Percentiles rank a stretch among this genome's conserved stretches.
phyloP scores from a whole-genome alignment of 768 basidiomycete genomes.

The Filobasidium wieringae region DNA sequence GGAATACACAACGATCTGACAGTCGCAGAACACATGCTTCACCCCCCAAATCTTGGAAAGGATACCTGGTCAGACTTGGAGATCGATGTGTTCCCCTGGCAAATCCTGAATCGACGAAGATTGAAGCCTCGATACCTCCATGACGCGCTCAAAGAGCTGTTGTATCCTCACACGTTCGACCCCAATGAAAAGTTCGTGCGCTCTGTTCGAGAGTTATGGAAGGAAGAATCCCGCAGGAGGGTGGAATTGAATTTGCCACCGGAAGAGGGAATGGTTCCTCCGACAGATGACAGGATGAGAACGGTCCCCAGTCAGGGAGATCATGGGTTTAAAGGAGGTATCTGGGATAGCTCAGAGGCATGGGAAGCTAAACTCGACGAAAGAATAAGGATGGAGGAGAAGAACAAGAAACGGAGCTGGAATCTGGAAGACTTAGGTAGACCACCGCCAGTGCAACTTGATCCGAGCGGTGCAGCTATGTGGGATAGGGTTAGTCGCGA shows the following conservation, averaged over 20 bases:
- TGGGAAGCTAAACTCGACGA: conserved; percentile 63
- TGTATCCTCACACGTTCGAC: conserved; percentile 43
- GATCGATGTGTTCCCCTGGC: conserved; percentile 65
- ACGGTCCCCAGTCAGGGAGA: conserved; percentile 43
- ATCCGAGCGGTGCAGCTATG: not conserved
- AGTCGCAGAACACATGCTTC: conserved; percentile 26
- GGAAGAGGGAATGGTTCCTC: conserved; percentile 59
- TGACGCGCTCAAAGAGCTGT: conserved; percentile 54
- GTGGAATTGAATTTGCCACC: conserved; percentile 55
- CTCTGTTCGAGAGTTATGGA: conserved; percentile 89
- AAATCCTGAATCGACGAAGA: conserved; percentile 70
- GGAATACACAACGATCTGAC: conserved; percentile 30
- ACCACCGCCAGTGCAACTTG: not conserved
- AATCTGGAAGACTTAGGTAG: conserved; percentile 24
- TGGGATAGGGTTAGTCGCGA: conserved; percentile 27
- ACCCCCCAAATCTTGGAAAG: conserved; percentile 29
- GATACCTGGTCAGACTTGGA: conserved; percentile 49
- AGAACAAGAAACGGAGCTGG: conserved; percentile 13
- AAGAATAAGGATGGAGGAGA: conserved; percentile 45
- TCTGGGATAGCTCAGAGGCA: conserved; percentile 46
- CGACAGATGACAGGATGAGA: conserved; percentile 43
- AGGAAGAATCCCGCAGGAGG: conserved; percentile 77
- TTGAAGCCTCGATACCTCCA: conserved; percentile 57
- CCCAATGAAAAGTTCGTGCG: conserved; percentile 60
- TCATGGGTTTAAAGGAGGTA: conserved; percentile 54